Percentiles rank a stretch among this genome's conserved stretches.
phyloP scores from a whole-genome alignment of 2,329 filamentous ascomycete species.

The Pseudogymnoascus sp. region DNA sequence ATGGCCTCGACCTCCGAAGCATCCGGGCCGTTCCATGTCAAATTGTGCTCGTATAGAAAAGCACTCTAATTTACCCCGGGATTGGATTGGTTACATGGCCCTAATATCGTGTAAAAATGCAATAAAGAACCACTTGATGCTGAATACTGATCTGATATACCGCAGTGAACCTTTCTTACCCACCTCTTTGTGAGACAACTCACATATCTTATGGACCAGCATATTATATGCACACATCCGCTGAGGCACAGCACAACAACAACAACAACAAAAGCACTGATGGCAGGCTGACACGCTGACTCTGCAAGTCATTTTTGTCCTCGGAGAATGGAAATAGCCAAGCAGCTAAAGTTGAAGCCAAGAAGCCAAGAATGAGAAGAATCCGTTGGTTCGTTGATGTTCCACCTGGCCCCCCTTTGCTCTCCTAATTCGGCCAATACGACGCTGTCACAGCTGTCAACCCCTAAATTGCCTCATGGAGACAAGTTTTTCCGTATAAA shows the following conservation, averaged over 20 bases:
- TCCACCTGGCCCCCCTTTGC: background rate
- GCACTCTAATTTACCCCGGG: background rate
- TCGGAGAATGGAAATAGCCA: background rate
- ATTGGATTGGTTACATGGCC: background rate
- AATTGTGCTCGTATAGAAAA: background rate
- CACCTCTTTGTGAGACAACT: background rate
- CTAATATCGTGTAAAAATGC: background rate
- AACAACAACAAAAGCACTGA: background rate
- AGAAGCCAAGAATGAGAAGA: background rate
- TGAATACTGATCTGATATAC: background rate
- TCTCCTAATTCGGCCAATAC: background rate
- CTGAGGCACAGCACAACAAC: background rate
- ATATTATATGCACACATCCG: background rate
- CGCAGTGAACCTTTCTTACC: background rate
- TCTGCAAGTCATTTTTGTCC: background rate
- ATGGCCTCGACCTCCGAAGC: background rate
- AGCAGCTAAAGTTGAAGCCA: background rate
- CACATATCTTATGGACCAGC: background rate
- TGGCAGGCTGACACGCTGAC: background rate
- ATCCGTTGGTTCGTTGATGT: background rate
- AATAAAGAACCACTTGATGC: background rate
- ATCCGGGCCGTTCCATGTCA: background rate
- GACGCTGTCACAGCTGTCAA: background rate
- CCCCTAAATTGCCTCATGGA: background rate
- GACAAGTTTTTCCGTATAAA: too few species aligned